These are phyloP conservation scores for Colletotrichum tropicale DNA, from an alignment of 2,329 filamentous ascomycete species.

Conservation along the genomic window DNA sequence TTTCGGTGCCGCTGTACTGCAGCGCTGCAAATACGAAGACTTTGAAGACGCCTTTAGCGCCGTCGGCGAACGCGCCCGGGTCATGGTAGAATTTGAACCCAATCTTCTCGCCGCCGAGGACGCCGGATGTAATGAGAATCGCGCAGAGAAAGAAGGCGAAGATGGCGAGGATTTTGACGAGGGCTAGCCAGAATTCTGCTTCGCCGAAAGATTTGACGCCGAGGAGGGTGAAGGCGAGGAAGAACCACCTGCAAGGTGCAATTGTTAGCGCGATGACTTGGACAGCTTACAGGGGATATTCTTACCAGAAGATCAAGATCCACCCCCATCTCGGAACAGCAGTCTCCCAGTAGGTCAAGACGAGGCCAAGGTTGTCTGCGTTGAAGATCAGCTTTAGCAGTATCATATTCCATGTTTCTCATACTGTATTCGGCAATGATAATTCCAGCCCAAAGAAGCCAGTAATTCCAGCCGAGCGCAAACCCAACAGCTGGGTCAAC, in stretches of 20 bases:
- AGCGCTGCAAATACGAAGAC: conserved; percentile 24
- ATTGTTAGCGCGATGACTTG: conserved; percentile 33
- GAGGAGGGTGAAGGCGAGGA: conserved; percentile 52
- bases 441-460: conserved; percentile 44
- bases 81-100: conserved; percentile 20
- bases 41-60: conserved; percentile 24
- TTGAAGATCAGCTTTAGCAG: accelerated
- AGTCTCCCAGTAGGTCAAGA: conserved; percentile 66
- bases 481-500: conserved; percentile 60
- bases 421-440: neutral
- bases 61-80: conserved; percentile 24
- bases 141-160: conserved; percentile 67
- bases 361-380: conserved; percentile 60
- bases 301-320: conserved; percentile 64
- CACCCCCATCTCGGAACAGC: conserved; percentile 67
- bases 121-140: conserved; percentile 39
- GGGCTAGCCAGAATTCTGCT: conserved; percentile 60
- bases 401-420: accelerated
- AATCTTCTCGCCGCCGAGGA: conserved; percentile 23
- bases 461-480: conserved; percentile 64
- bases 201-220: conserved; percentile 48
- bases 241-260: conserved; percentile 38
- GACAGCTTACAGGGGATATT: conserved; percentile 34
- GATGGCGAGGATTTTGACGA: conserved; percentile 58
- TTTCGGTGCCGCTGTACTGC: conserved; percentile 25